A percentile compares a stretch with the other conserved stretches of the same genome.
Conservation (phyloP, 2,329 filamentous ascomycete genomes). For the Nothomitra cinnamomea region DNA sequence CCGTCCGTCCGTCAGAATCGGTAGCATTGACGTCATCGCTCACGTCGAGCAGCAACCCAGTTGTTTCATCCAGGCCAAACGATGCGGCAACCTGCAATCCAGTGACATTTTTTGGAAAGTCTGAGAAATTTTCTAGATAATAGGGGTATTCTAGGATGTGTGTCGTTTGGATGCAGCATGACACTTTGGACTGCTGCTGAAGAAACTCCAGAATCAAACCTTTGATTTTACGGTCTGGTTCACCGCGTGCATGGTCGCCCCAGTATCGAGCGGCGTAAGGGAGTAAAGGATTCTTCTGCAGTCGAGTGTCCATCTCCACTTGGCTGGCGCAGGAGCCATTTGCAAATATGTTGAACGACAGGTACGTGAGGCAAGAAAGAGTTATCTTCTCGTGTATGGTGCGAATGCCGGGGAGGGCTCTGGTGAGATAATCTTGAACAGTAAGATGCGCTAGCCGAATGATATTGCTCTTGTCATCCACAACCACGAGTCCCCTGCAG, state of each 20-base stretch:
- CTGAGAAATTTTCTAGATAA: too few species aligned
- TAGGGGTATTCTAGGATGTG: background rate
- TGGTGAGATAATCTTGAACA: conserved; percentile 19
- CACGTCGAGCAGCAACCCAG: too few species aligned
- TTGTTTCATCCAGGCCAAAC: too few species aligned
- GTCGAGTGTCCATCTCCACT: background rate
- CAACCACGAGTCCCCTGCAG: conserved; percentile 20
- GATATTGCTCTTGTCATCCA: conserved; percentile 17
- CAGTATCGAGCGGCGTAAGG: background rate
- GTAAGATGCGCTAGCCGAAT: conserved; percentile 21
- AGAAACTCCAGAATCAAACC: background rate
- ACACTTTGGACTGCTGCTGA: background rate
- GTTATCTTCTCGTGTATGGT: too few species aligned
- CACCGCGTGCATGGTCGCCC: background rate
- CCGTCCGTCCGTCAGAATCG: too few species aligned
- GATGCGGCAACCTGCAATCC: too few species aligned
- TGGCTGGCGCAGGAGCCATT: background rate
- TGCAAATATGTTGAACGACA: background rate
- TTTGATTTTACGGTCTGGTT: background rate
- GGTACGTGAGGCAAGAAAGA: too few species aligned
- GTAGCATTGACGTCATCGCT: too few species aligned
- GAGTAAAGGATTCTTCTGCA: background rate
- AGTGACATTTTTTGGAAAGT: too few species aligned
- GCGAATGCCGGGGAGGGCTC: conserved; percentile 4
- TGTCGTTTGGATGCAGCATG: background rate